A percentile compares a stretch with the other conserved stretches of the same genome.
Evolutionary conservation across 306 rosid species (phyloP).

Genomic region (Malus sylvestris): DNA sequence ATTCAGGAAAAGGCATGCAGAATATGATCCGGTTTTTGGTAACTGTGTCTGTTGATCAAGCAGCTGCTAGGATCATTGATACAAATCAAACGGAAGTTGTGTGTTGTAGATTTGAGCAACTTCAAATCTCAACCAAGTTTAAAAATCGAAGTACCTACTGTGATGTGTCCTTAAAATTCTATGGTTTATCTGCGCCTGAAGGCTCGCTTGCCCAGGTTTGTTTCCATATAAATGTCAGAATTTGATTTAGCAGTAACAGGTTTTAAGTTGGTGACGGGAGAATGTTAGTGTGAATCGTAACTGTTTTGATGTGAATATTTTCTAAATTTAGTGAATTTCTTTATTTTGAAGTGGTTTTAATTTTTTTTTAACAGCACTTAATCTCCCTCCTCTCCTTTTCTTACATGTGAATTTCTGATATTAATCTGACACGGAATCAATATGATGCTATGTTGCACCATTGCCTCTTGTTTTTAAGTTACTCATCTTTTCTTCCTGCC

Average conservation of each 20-base stretch:
- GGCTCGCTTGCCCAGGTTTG: conserved; percentile 97
- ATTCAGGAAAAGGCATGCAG: conserved; percentile 58
- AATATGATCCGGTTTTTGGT: conserved; percentile 68
- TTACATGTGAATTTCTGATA: neutral
- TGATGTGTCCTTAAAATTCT: conserved; percentile 69
- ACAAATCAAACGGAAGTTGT: conserved; percentile 72
- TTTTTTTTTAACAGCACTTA: neutral
- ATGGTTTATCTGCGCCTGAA: conserved; percentile 90
- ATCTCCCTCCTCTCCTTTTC: neutral
- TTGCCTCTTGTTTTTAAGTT: neutral
- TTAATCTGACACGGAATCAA: neutral
- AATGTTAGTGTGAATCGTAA: neutral
- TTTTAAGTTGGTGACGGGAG: conserved; percentile 11
- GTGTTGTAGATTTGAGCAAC: conserved; percentile 88
- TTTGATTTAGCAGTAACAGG: conserved; percentile 8
- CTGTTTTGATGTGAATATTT: neutral
- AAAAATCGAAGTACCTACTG: conserved; percentile 78
- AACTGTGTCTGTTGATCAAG: conserved; percentile 70
- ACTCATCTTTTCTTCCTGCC: conserved; percentile 12
- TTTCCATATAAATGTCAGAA: conserved; percentile 15
- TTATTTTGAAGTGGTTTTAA: neutral
- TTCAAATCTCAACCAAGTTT: conserved; percentile 77
- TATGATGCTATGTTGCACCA: neutral
- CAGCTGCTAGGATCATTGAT: conserved; percentile 76
- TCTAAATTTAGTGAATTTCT: neutral